Conservation (phyloP, 1,139 yeast species). For the Blastobotrys illinoisensis region DNA sequence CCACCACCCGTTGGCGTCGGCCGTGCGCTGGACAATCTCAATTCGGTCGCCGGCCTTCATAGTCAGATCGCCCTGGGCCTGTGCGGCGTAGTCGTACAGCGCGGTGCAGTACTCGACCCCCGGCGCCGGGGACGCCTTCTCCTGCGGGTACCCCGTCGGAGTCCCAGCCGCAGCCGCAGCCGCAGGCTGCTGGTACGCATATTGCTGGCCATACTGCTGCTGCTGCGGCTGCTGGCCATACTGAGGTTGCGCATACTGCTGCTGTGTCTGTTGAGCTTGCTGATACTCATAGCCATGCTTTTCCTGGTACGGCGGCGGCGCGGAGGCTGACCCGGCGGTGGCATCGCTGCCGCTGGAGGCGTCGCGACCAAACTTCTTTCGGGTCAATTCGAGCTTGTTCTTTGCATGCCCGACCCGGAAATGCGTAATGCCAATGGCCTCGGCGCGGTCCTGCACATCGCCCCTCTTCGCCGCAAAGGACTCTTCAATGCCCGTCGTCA, state of each 20-base stretch:
- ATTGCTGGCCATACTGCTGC: slow-evolving; percentile 14
- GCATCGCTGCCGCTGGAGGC: slow-evolving; percentile 34
- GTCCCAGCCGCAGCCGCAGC: slow-evolving; percentile 15
- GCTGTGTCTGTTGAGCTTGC: slow-evolving; percentile 17
- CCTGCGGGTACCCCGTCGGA: slow-evolving; percentile 30
- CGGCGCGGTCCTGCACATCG: slow-evolving; percentile 82
- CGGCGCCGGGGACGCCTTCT: slow-evolving; percentile 36
- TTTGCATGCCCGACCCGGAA: slow-evolving; percentile 87
- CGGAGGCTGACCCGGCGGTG: slow-evolving; percentile 26
- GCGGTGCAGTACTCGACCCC: slow-evolving; percentile 59
- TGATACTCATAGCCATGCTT: slow-evolving; percentile 12
- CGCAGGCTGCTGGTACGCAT: slow-evolving; percentile 12
- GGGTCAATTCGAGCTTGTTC: slow-evolving; percentile 74
- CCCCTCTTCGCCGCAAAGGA: slow-evolving; percentile 81
- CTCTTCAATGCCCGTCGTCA: slow-evolving; percentile 74
- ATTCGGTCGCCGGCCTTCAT: slow-evolving; percentile 86
- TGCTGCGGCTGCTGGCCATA: slow-evolving; percentile 21
- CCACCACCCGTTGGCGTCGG: slow-evolving; percentile 96
- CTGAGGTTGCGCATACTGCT: slow-evolving; percentile 20
- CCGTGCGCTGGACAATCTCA: slow-evolving; percentile 73
- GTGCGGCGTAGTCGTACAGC: slow-evolving; percentile 69
- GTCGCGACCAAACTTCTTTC: slow-evolving; percentile 61
- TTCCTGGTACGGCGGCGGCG: slow-evolving; percentile 27
- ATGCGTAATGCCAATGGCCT: slow-evolving; percentile 79
- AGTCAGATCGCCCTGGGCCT: slow-evolving; percentile 82